Base-by-base conservation (phyloP, 345 rosid genomes). In the Lumnitzera racemosa region DNA sequence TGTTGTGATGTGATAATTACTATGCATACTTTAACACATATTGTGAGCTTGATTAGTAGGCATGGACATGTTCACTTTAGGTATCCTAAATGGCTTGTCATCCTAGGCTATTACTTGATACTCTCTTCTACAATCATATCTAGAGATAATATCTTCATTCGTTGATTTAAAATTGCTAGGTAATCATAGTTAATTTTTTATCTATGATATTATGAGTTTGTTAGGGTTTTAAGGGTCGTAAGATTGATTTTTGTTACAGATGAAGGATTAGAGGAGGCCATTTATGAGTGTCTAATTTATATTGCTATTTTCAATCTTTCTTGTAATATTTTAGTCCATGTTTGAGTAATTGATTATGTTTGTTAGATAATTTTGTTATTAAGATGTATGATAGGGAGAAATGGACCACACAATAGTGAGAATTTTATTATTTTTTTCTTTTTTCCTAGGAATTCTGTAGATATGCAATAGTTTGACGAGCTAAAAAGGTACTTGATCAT, bases 21-120 rank as follows among this genome's bases (percentile, higher is more conserved):
- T 94, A 81, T 63, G 97, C 86, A 2, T 90, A 94, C 85, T 94
- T 94, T 83, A 94, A 84, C 63, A 83, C 87, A n/a, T 90, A 79
- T 69, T 86, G 97, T 55, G 92, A 88, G 53, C 83, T 94, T 56
- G 99, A 94, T n/a, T 89, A 90, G 62, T 90, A 97, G 99, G 89
- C 95, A 17, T 94, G 99, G 99, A 76, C 51, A 58, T 94, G 97
- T 73, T 63, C 96, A 48, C 92, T 88, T 54, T 94, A 96, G 96
- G 92, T 29, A 83, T 95, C 17, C 96, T 90, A 58, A 94, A 90
- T 47, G 92, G 97, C 53, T 84, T 94, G 17, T 47, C 95, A 36
- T 74, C 90, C 12, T 74, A 87, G 73, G 77, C 86, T 56, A 86
- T 90, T 55, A 68, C 96, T 54, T 87, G 91, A 49, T 90, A 86